Evolutionary conservation across 2,329 filamentous ascomycete genomes (phyloP).

Genomic region (Aspergillus sp.): DNA sequence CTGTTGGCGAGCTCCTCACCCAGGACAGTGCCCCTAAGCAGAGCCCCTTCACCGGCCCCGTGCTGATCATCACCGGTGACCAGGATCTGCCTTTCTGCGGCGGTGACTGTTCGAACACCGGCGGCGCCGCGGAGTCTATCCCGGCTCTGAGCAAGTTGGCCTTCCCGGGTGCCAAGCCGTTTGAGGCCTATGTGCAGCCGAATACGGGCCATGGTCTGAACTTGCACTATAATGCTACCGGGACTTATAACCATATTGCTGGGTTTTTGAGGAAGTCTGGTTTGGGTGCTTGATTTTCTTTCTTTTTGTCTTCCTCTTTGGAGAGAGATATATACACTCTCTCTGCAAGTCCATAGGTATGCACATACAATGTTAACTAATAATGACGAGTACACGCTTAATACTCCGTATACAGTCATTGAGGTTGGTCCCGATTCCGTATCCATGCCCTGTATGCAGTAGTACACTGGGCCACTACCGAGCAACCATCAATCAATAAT

Average conservation of each 20-base stretch:
- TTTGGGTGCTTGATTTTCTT: not conserved
- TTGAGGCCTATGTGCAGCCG: slow-evolving; percentile 18
- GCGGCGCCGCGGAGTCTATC: slow-evolving; percentile 9
- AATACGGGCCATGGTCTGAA: slow-evolving; percentile 22
- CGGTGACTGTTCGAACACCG: slow-evolving; percentile 18
- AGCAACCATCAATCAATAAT: no score
- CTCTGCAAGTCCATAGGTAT: not conserved
- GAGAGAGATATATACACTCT: no score
- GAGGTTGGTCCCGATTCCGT: no score
- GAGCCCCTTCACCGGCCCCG: slow-evolving; percentile 15
- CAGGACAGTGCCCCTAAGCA: slow-evolving; percentile 5
- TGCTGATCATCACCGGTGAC: slow-evolving; percentile 18
- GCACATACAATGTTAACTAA: no score
- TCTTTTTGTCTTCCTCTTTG: not conserved
- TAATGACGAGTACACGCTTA: no score
- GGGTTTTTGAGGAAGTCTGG: not conserved
- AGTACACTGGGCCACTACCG: no score
- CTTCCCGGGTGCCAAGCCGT: slow-evolving; percentile 6
- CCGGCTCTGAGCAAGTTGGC: slow-evolving; percentile 7
- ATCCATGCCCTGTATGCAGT: no score
- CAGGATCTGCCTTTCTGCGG: slow-evolving; percentile 18
- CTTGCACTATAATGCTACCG: slow-evolving; percentile 21
- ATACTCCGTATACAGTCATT: no score
- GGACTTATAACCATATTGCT: slow-evolving; percentile 12
- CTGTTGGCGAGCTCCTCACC: slow-evolving; percentile 19